A percentile compares a stretch with the other conserved stretches of the same genome.
These are phyloP conservation scores for Letharia lupina DNA, from an alignment of 495 filamentous ascomycete genomes.

Conservation along the genomic window DNA sequence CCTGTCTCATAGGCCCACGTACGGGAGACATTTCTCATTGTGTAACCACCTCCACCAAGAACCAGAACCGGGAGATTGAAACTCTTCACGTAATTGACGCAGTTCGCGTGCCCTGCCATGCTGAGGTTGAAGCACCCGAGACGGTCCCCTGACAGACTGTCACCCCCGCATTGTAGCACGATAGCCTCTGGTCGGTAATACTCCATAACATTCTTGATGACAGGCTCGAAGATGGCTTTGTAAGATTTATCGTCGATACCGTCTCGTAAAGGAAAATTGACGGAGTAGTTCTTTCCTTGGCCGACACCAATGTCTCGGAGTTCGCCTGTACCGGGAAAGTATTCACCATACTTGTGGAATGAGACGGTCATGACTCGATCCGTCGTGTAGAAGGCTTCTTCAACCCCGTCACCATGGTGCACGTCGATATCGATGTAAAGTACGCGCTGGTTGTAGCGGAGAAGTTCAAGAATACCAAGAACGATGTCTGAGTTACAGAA, in stretches of 20 bases:
- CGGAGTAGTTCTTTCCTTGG: conserved; percentile 82
- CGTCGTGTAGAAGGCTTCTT: conserved; percentile 96
- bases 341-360: conserved; percentile 98
- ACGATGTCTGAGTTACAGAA: conserved; percentile 65
- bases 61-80: conserved; percentile 89
- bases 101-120: conserved; percentile 96
- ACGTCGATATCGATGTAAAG: conserved; percentile 98
- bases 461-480: conserved; percentile 88
- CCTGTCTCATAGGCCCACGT: conserved; percentile 98
- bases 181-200: conserved; percentile 92
- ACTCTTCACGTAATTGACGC: conserved; percentile 87
- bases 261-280: conserved; percentile 94
- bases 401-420: conserved; percentile 95
- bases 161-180: conserved; percentile 93
- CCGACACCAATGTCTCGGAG: conserved; percentile 93
- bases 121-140: conserved; percentile 97
- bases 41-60: conserved; percentile 92
- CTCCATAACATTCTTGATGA: conserved; percentile 89
- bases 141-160: conserved; percentile 88
- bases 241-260: conserved; percentile 91
- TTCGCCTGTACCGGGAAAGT: conserved; percentile 96
- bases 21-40: conserved; percentile 95
- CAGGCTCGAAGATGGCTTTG: conserved; percentile 91
- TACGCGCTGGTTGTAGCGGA: conserved; percentile 86
- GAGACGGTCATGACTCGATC: conserved; percentile 97